A percentile compares a stretch with the other conserved stretches of the same genome.
Evolutionary conservation across 768 basidiomycete species (phyloP).

Genomic region (Auriscalpium microsporum): DNA sequence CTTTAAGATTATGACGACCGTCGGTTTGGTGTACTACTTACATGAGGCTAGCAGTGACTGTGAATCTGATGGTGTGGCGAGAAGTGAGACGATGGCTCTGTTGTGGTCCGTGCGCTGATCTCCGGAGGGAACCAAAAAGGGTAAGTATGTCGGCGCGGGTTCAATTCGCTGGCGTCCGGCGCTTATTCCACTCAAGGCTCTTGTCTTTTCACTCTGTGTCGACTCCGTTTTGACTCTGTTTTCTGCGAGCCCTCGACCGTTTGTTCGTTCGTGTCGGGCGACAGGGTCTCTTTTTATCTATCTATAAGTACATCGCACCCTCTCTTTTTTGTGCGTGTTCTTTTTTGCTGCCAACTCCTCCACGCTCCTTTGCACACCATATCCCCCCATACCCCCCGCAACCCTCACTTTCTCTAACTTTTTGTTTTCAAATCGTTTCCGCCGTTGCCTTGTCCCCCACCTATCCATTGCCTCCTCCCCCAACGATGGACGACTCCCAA

Average conservation of each 20-base stretch:
- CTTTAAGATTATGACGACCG: too few relatives aligned
- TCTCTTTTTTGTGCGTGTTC: conserved; percentile 34
- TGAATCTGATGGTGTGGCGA: too few relatives aligned
- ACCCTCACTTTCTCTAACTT: conserved; percentile 47
- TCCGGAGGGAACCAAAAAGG: too few relatives aligned
- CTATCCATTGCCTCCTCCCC: conserved; percentile 9
- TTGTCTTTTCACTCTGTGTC: background rate
- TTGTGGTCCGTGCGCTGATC: too few relatives aligned
- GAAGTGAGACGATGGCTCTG: too few relatives aligned
- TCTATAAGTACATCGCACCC: conserved; percentile 29
- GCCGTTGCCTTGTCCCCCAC: conserved; percentile 19
- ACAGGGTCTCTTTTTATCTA: conserved; percentile 21
- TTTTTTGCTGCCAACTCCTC: conserved; percentile 25
- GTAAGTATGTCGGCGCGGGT: too few relatives aligned
- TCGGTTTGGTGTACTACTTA: too few relatives aligned
- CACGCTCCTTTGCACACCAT: conserved; percentile 23
- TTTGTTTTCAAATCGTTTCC: conserved; percentile 40
- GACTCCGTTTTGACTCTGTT: background rate
- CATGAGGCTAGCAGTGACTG: too few relatives aligned
- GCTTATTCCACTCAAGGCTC: background rate
- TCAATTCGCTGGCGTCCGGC: background rate
- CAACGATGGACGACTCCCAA: conserved; percentile 66
- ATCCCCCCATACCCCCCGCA: conserved; percentile 24
- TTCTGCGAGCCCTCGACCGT: background rate
- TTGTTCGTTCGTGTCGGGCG: conserved; percentile 4